phyloP scores from a whole-genome alignment of 805 yeast genomes.

The Myxozyma geophila region DNA sequence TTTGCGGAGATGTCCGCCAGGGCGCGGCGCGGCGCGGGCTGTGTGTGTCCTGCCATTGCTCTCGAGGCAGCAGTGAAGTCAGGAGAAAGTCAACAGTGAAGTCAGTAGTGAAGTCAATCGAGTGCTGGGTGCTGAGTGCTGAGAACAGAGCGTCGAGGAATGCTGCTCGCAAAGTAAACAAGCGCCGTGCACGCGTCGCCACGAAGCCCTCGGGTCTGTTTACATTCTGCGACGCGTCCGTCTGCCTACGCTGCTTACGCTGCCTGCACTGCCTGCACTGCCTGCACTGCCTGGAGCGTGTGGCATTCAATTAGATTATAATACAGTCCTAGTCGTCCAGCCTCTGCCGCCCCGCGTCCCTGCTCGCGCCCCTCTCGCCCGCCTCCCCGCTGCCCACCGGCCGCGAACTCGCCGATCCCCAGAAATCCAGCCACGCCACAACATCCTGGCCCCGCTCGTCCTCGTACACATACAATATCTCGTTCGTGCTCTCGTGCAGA shows the following conservation, averaged over 20 bases:
- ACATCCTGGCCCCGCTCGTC: slow-evolving; percentile 89
- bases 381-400: not conserved
- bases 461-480: slow-evolving; percentile 89
- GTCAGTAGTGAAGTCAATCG: no score
- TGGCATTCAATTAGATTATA: no score
- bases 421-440: slow-evolving; percentile 89
- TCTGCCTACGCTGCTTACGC: no score
- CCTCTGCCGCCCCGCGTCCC: slow-evolving; percentile 15
- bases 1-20: slow-evolving; percentile 26
- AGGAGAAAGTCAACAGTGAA: no score
- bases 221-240: not conserved
- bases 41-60: not conserved
- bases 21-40: slow-evolving; percentile 21
- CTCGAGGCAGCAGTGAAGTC: no score
- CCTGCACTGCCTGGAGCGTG: no score
- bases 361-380: slow-evolving; percentile 1
- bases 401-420: slow-evolving; percentile 49
- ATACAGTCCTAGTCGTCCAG: slow-evolving; percentile 9
- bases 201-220: no score
- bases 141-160: no score
- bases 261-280: no score
- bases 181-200: not conserved
- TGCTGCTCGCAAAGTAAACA: not conserved
- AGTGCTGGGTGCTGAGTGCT: no score
- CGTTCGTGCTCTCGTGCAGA: slow-evolving; percentile 83